A percentile compares a stretch with the other conserved stretches of the same genome.
Conservation (phyloP, 768 basidiomycete species). For the Boletus barrowsii region DNA sequence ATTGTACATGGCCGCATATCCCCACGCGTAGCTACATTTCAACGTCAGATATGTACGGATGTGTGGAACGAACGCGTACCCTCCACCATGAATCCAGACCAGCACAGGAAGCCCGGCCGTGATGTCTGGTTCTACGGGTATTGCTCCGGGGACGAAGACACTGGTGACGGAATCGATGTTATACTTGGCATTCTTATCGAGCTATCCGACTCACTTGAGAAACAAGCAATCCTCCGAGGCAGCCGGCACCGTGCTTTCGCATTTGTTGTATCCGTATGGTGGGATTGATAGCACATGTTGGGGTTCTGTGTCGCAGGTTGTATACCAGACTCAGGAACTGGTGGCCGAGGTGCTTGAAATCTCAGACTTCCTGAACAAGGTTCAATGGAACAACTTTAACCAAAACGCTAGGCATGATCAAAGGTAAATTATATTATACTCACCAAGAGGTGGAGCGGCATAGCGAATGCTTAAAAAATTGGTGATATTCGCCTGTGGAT, state of each 20-base stretch:
- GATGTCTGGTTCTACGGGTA: not conserved
- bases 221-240: conserved; percentile 34
- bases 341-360: conserved; percentile 30
- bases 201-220: conserved; percentile 10
- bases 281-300: conserved; percentile 25
- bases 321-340: conserved; percentile 11
- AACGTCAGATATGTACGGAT: not conserved
- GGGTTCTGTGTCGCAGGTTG: conserved; percentile 29
- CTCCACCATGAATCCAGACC: conserved; percentile 39
- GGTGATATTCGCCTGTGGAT: conserved; percentile 20
- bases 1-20: conserved; percentile 14
- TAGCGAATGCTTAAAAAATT: conserved; percentile 37
- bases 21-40: conserved; percentile 21
- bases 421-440: not conserved
- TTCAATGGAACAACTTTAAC: not conserved
- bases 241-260: not conserved
- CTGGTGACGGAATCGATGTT: not conserved
- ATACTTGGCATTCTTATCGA: too few relatives aligned
- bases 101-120: conserved; percentile 27
- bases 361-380: conserved; percentile 18
- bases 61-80: conserved; percentile 9
- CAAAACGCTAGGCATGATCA: not conserved
- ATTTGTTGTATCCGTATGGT: conserved; percentile 2
- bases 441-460: conserved; percentile 49
- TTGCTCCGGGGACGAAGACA: conserved; percentile 10